These are phyloP conservation scores for Melaleuca quinquenervia DNA, from an alignment of 345 rosid species.

Conservation along the genomic window DNA sequence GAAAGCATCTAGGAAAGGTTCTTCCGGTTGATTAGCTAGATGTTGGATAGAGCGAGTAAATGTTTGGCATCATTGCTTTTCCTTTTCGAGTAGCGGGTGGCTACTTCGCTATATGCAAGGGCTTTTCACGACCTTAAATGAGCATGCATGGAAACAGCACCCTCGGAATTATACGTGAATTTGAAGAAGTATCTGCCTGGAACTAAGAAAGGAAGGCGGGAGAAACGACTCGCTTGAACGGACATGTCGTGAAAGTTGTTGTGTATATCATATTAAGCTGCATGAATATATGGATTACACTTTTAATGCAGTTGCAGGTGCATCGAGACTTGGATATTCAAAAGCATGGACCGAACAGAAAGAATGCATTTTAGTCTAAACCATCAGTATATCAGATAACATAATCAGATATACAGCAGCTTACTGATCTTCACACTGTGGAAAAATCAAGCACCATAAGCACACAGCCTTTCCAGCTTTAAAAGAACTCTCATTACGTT, in stretches of 20 bases:
- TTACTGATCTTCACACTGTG: neutral
- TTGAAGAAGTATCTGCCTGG: neutral
- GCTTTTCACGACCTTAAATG: neutral
- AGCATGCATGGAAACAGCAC: neutral
- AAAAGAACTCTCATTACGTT: neutral
- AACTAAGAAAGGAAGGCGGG: neutral
- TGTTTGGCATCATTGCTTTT: neutral
- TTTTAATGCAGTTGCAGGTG: neutral
- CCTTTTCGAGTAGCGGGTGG: neutral
- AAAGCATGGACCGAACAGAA: neutral
- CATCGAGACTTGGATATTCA: neutral
- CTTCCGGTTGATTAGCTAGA: neutral
- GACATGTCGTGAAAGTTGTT: neutral
- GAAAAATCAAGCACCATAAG: neutral
- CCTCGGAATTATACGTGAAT: neutral
- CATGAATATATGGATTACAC: neutral
- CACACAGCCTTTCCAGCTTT: neutral
- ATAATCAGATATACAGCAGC: neutral
- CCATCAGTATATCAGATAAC: neutral
- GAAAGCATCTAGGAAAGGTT: neutral
- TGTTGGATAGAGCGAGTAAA: neutral
- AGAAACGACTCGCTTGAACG: neutral
- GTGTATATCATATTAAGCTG: neutral
- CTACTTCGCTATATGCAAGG: neutral
- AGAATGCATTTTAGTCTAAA: neutral